Conservation (phyloP, 441 rosid species). For the Populus tomentosa region DNA sequence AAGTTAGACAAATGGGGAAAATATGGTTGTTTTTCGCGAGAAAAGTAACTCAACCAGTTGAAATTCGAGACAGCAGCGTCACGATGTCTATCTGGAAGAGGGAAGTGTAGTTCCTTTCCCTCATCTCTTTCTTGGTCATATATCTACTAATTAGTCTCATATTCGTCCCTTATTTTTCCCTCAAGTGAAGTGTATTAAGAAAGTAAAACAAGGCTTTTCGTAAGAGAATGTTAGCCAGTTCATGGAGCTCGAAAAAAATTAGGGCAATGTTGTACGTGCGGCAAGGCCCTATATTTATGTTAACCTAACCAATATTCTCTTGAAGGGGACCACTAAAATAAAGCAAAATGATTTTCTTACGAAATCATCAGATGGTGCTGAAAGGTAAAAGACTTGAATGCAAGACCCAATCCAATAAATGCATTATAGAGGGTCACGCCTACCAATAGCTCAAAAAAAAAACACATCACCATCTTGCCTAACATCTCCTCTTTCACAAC, state of each 20-base stretch:
- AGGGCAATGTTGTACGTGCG: not conserved
- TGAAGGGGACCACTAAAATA: constrained; percentile 18
- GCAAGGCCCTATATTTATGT: not conserved
- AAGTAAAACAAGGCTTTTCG: not conserved
- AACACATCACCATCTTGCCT: too few species aligned
- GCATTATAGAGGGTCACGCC: not conserved
- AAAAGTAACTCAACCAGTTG: not conserved
- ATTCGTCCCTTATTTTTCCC: not conserved
- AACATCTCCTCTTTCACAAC: too few species aligned
- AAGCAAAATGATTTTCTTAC: constrained; percentile 1
- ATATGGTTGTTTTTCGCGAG: constrained; percentile 9
- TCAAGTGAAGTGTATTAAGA: not conserved
- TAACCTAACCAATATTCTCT: not conserved
- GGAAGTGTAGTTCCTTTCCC: not conserved
- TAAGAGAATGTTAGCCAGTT: not conserved
- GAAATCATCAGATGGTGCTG: constrained; percentile 17
- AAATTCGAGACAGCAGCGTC: not conserved
- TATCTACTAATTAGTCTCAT: not conserved
- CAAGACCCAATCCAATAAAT: constrained; percentile 27
- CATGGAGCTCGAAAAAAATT: constrained; percentile 1
- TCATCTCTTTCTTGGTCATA: not conserved
- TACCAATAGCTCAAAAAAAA: too few species aligned
- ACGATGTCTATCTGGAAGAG: constrained; percentile 6
- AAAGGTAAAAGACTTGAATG: constrained; percentile 23
- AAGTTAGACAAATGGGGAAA: too few species aligned